phyloP scores from a whole-genome alignment of 2,329 filamentous ascomycete species.

The Calycina marina region DNA sequence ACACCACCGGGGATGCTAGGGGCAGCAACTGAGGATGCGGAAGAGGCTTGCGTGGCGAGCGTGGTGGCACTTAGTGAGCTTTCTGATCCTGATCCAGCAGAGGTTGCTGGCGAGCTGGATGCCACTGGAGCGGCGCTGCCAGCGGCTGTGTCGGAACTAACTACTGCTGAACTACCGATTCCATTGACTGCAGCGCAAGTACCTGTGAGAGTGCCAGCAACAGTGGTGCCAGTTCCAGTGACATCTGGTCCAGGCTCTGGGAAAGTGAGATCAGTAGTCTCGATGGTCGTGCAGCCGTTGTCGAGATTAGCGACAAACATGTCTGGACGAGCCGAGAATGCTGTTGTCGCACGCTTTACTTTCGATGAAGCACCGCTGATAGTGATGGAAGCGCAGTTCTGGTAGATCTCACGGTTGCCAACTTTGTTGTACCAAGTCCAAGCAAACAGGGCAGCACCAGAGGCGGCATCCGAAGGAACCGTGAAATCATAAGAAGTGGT shows the following conservation, averaged over 20 bases:
- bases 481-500: conserved; percentile 16
- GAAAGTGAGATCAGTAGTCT: conserved; percentile 34
- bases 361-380: conserved; percentile 23
- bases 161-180: conserved; percentile 4
- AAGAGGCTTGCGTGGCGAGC: neutral
- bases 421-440: conserved; percentile 45
- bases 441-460: conserved; percentile 13
- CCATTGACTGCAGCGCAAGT: conserved; percentile 15
- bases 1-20: neutral
- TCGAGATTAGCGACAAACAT: conserved; percentile 45
- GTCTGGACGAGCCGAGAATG: conserved; percentile 34
- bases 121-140: neutral
- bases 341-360: conserved; percentile 6
- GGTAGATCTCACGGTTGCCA: conserved; percentile 52
- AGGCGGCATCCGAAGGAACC: conserved; percentile 17
- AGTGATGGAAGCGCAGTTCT: conserved; percentile 46
- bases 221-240: conserved; percentile 7
- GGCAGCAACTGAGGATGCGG: neutral
- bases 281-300: conserved; percentile 29
- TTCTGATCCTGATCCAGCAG: neutral
- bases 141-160: neutral
- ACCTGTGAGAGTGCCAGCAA: conserved; percentile 10
- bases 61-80: neutral
- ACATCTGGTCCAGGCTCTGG: conserved; percentile 37
- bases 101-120: neutral